These are phyloP conservation scores for Tolypocladium nubicola DNA, from an alignment of 2,329 filamentous ascomycete species.

Conservation along the genomic window DNA sequence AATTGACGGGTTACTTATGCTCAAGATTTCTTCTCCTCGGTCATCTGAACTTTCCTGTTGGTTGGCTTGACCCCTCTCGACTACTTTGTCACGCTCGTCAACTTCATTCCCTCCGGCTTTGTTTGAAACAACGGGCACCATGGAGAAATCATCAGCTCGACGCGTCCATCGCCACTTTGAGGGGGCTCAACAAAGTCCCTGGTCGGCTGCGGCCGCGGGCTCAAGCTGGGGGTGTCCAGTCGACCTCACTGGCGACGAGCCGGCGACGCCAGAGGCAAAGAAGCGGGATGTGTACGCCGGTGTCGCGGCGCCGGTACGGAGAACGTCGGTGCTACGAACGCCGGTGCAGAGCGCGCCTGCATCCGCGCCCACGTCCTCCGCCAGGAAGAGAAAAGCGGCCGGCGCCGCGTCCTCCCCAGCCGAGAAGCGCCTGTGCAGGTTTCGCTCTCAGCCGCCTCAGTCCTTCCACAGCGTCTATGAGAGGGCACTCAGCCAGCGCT, in stretches of 20 bases:
- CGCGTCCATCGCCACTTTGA: background rate
- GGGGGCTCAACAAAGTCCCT: background rate
- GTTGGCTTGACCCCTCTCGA: no score
- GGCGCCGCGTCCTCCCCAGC: background rate
- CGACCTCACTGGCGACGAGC: conserved; percentile 1
- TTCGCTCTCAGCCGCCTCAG: conserved; percentile 21
- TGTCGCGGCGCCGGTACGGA: background rate
- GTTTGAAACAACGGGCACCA: background rate
- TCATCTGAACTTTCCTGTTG: no score
- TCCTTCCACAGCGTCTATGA: conserved; percentile 25
- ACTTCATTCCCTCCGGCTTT: background rate
- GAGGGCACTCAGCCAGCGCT: conserved; percentile 30
- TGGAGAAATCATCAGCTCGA: background rate
- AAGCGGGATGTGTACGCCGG: background rate
- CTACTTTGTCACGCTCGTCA: background rate
- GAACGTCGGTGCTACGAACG: background rate
- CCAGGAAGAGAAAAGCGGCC: conserved; percentile 8
- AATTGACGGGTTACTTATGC: no score
- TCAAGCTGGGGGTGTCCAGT: conserved; percentile 6
- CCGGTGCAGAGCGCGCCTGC: background rate
- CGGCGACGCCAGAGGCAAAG: background rate
- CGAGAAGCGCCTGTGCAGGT: conserved; percentile 25
- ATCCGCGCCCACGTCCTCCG: background rate
- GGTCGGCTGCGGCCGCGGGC: background rate
- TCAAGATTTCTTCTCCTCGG: no score